These are phyloP conservation scores for Pythium oligandrum DNA, from an alignment of 352 stramenopile genomes.

Conservation along the genomic window DNA sequence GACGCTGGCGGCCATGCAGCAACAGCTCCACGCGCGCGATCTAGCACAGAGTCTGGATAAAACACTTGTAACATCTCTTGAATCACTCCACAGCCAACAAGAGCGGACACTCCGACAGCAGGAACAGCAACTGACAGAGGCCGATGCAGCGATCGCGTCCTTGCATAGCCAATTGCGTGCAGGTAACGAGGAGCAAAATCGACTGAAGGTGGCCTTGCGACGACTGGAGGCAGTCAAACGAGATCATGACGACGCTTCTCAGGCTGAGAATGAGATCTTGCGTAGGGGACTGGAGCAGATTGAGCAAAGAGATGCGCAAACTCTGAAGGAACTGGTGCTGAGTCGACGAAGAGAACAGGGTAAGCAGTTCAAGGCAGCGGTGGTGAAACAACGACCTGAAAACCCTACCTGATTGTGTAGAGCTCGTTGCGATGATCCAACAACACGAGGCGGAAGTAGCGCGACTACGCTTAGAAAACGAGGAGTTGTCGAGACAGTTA, in stretches of 20 bases:
- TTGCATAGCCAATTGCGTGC: conserved; percentile 11
- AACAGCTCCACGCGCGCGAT: conserved; percentile 20
- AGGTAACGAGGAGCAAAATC: conserved; percentile 17
- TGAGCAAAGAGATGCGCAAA: conserved; percentile 18
- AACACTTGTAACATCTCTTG: not conserved
- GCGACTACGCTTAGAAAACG: no score
- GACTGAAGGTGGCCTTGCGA: not conserved
- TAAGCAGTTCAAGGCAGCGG: no score
- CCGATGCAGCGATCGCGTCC: conserved; percentile 21
- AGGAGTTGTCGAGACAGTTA: no score
- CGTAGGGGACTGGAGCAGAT: conserved; percentile 26
- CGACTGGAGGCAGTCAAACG: not conserved
- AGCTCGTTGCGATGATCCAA: no score
- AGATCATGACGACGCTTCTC: conserved; percentile 4
- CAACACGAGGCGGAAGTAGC: no score
- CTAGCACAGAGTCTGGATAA: conserved; percentile 17
- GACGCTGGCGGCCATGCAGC: conserved; percentile 34
- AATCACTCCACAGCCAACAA: conserved; percentile 22
- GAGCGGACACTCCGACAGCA: conserved; percentile 29
- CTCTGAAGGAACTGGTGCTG: conserved; percentile 25
- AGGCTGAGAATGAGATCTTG: conserved; percentile 55
- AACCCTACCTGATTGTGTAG: no score
- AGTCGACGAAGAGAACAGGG: conserved; percentile 4
- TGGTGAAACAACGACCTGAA: no score
- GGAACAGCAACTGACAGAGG: conserved; percentile 22